These are phyloP conservation scores for Coemansia sp. DNA, from an alignment of 192 early-diverging fungal species.

Conservation along the genomic window DNA sequence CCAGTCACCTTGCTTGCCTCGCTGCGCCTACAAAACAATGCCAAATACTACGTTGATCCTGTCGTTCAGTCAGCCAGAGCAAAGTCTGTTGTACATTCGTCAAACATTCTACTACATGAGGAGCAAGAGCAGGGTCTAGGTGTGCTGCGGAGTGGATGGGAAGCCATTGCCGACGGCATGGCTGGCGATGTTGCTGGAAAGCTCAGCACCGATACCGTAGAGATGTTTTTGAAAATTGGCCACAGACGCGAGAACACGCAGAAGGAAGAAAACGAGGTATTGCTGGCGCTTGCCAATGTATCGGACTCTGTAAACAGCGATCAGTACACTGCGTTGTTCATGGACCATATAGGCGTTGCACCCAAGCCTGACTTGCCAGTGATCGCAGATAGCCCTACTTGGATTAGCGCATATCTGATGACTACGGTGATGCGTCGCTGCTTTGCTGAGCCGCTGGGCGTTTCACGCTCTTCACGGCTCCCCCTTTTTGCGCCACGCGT, in stretches of 20 bases:
- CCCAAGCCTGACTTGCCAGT: conserved; percentile 1
- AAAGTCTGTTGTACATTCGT: conserved; percentile 34
- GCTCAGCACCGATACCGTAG: neutral
- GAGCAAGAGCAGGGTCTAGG: conserved; percentile 55
- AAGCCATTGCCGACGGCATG: conserved; percentile 49
- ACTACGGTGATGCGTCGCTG: conserved; percentile 56
- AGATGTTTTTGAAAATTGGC: conserved; percentile 23
- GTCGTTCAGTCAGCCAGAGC: conserved; percentile 29
- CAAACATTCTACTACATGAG: conserved; percentile 53
- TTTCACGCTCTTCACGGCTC: conserved; percentile 48
- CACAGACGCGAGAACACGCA: conserved; percentile 44
- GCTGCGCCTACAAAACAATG: conserved; percentile 50
- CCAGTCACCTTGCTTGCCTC: conserved; percentile 46
- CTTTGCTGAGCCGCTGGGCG: conserved; percentile 54
- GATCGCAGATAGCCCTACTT: conserved; percentile 19
- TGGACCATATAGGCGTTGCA: conserved; percentile 47
- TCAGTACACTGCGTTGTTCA: conserved; percentile 51
- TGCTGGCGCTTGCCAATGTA: conserved; percentile 45
- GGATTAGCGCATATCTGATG: conserved; percentile 55
- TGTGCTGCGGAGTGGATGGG: conserved; percentile 54
- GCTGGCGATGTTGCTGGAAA: conserved; percentile 2
- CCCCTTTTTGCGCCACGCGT: conserved; percentile 53
- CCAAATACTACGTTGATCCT: conserved; percentile 54
- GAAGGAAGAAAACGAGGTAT: conserved; percentile 46
- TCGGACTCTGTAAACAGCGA: conserved; percentile 48